Evolutionary conservation across 169 alveolate genomes (phyloP).

Genomic region (Cryptosporidium canis): DNA sequence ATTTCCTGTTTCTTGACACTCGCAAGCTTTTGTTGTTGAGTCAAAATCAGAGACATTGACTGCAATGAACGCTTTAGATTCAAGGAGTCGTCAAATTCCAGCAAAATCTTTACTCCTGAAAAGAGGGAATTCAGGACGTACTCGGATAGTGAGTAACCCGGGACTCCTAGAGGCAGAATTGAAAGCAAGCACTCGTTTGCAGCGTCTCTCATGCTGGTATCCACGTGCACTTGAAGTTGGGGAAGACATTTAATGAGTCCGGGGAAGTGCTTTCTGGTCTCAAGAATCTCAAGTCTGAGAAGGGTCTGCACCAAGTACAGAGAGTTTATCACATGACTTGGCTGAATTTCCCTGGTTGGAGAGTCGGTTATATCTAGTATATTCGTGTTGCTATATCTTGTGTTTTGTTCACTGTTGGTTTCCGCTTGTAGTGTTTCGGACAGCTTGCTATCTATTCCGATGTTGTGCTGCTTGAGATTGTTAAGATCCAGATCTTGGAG

Average conservation of each 20-base stretch:
- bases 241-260: constrained; percentile 32
- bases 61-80: constrained; percentile 43
- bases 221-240: constrained; percentile 38
- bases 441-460: neutral
- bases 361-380: constrained; percentile 23
- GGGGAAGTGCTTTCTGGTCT: constrained; percentile 36
- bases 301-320: constrained; percentile 16
- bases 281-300: constrained; percentile 29
- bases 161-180: constrained; percentile 21
- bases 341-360: constrained; percentile 21
- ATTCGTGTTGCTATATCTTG: neutral
- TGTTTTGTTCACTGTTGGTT: neutral
- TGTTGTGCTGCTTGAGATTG: neutral
- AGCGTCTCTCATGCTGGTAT: constrained; percentile 55
- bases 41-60: neutral
- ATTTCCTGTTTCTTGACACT: neutral
- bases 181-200: constrained; percentile 36
- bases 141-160: constrained; percentile 42
- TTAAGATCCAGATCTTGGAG: constrained; percentile 3
- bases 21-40: constrained; percentile 29
- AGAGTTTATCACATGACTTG: constrained; percentile 25
- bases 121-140: neutral
- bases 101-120: neutral
- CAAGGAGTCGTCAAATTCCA: constrained; percentile 37
- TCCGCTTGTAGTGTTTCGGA: neutral